Base-by-base conservation (phyloP, 2,329 filamentous ascomycete genomes). In the Harringtonia lauricola region DNA sequence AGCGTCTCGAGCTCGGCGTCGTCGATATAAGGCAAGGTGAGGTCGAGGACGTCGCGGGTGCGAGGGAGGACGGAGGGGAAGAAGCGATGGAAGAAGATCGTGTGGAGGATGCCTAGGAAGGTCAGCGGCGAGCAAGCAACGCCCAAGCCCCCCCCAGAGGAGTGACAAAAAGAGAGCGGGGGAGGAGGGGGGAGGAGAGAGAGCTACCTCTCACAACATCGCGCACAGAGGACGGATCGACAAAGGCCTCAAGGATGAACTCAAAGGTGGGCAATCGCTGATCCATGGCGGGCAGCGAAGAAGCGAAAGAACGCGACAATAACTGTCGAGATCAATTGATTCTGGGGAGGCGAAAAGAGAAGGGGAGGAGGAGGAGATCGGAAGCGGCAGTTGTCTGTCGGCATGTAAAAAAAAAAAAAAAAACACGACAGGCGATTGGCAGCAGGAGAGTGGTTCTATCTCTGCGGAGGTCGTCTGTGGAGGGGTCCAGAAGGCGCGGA, bases 1-100 rank as follows among this genome's bases (percentile, higher is more conserved):
- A 95, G 77, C 28, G 87, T 92, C 61, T 94, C 87, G 51, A 96
- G 81, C 63, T 95, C 87, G 51, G 83, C 82, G 59, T 95, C 87
- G 59, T 88, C 80, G 57, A 96, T 84, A 56, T 86, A 85, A 41
- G 92, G 89, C 24, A 96, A 77, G 29, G 87, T 89, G 49, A 95
- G 75, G 64, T 94, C 89, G 52, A 95, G 81, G 50, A 95, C 80
- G 59, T 95, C 89, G 65, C 87, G 82, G 50, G 86, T 88, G 50
- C 79, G 76, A 7, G 92, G 90, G 35, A 77, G 71, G 54, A 95
- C 76, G 46, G 86, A 81, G 45, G 87, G 87, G 71, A 96, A 95
- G 76, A 90, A 94, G 58, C 92, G 84, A 68, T 95, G 89, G 74
- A 96, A 96, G 78, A 96, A 98, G 62, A 96, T 95, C 41, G 89